Evolutionary conservation across 2,329 filamentous ascomycete genomes (phyloP).

Genomic region (Stylonectria norvegica): DNA sequence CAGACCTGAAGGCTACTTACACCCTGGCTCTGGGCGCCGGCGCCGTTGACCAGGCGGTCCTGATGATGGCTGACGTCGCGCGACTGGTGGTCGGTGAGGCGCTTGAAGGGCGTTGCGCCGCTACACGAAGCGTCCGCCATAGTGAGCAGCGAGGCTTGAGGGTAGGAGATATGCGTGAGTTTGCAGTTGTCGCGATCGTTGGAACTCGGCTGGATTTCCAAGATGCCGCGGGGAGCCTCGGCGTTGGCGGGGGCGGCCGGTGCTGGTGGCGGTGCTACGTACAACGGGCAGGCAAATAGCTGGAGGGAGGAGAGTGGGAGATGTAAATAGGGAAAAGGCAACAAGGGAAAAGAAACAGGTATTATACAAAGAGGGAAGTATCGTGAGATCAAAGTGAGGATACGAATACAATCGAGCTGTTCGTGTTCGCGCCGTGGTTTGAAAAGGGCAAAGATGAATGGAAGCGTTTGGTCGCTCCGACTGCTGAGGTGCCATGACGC

Average conservation of each 20-base stretch:
- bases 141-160: neutral
- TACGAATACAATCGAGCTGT: too few species aligned
- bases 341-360: neutral
- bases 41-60: constrained; percentile 35
- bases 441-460: too few species aligned
- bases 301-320: constrained; percentile 1
- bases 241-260: constrained; percentile 10
- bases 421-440: too few species aligned
- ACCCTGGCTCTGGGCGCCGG: constrained; percentile 25
- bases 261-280: constrained; percentile 2
- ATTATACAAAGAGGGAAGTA: too few species aligned
- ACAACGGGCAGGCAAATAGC: too few species aligned
- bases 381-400: too few species aligned
- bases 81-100: constrained; percentile 40
- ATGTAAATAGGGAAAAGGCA: neutral
- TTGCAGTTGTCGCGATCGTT: constrained; percentile 1
- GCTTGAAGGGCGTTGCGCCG: constrained; percentile 42
- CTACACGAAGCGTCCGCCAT: constrained; percentile 44
- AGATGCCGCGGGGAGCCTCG: constrained; percentile 17
- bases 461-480: too few species aligned
- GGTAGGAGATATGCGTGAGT: neutral
- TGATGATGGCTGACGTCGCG: constrained; percentile 41
- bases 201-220: constrained; percentile 1
- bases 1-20: constrained; percentile 25
- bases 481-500: too few species aligned